Percentiles rank a stretch among this genome's conserved stretches.
Conservation (phyloP, 352 stramenopile species). For the Achlya hypogyna region DNA sequence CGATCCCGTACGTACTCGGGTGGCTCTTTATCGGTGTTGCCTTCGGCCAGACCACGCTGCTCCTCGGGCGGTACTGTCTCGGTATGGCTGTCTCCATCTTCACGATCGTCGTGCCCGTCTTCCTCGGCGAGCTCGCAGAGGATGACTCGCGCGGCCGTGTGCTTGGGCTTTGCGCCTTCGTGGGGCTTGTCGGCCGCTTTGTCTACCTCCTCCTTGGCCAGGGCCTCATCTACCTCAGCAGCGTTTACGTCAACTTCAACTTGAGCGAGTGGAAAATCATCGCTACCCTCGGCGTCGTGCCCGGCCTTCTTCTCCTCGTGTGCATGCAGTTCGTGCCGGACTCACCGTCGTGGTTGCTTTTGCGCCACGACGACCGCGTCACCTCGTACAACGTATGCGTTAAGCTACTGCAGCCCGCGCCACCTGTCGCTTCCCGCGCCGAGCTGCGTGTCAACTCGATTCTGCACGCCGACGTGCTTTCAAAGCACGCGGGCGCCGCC, state of each 20-base stretch:
- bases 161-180: slow-evolving; percentile 31
- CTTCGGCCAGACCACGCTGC: slow-evolving; percentile 53
- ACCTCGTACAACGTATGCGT: slow-evolving; percentile 52
- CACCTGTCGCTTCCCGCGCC: slow-evolving; percentile 37
- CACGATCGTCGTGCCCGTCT: slow-evolving; percentile 51
- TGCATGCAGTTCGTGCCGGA: slow-evolving; percentile 60
- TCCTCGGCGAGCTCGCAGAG: slow-evolving; percentile 61
- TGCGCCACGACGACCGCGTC: slow-evolving; percentile 57
- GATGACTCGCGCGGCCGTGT: slow-evolving; percentile 48
- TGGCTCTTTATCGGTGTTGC: slow-evolving; percentile 60
- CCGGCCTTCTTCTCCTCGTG: slow-evolving; percentile 43
- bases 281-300: slow-evolving; percentile 39
- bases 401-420: slow-evolving; percentile 30
- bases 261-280: slow-evolving; percentile 75
- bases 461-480: slow-evolving; percentile 60
- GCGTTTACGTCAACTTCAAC: slow-evolving; percentile 60
- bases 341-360: slow-evolving; percentile 71
- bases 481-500: slow-evolving; percentile 31
- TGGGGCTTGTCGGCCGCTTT: slow-evolving; percentile 39
- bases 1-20: slow-evolving; percentile 61
- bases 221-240: slow-evolving; percentile 55
- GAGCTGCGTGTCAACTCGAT: slow-evolving; percentile 64
- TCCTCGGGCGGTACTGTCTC: slow-evolving; percentile 56
- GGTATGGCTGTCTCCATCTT: slow-evolving; percentile 48
- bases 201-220: slow-evolving; percentile 46